Conservation (phyloP, 2,329 filamentous ascomycete species). For the Alternaria triticina region DNA sequence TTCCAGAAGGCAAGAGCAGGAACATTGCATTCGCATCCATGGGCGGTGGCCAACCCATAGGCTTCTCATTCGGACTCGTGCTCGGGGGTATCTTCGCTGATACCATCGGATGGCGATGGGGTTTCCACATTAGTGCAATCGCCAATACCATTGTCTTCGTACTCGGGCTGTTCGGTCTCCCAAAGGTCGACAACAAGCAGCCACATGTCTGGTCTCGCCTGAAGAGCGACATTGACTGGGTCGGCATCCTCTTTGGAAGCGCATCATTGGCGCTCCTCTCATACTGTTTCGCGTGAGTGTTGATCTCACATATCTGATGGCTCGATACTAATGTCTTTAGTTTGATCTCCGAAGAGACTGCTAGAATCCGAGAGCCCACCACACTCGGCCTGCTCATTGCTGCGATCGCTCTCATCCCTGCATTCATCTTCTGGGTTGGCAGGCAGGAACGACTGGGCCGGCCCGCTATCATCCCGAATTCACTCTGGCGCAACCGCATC, state of each 20-base stretch:
- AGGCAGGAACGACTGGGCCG: constrained; percentile 54
- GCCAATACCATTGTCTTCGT: constrained; percentile 52
- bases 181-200: constrained; percentile 39
- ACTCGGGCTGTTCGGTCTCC: constrained; percentile 47
- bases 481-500: constrained; percentile 63
- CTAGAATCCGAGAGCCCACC: constrained; percentile 51
- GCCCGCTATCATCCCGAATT: constrained; percentile 67
- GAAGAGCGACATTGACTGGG: constrained; percentile 60
- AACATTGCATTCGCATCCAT: constrained; percentile 61
- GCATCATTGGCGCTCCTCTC: constrained; percentile 58
- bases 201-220: constrained; percentile 37
- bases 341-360: not conserved
- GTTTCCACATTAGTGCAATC: constrained; percentile 58
- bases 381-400: constrained; percentile 57
- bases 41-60: constrained; percentile 59
- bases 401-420: constrained; percentile 52
- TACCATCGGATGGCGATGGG: constrained; percentile 59
- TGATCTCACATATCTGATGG: constrained; percentile 46
- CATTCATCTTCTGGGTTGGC: constrained; percentile 63
- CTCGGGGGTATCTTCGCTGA: constrained; percentile 59
- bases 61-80: constrained; percentile 59
- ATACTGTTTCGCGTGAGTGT: constrained; percentile 60
- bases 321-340: constrained; percentile 14
- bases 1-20: constrained; percentile 55
- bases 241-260: constrained; percentile 57